These are phyloP conservation scores for Phytophthora nicotianae DNA, from an alignment of 352 stramenopile species.

Conservation along the genomic window DNA sequence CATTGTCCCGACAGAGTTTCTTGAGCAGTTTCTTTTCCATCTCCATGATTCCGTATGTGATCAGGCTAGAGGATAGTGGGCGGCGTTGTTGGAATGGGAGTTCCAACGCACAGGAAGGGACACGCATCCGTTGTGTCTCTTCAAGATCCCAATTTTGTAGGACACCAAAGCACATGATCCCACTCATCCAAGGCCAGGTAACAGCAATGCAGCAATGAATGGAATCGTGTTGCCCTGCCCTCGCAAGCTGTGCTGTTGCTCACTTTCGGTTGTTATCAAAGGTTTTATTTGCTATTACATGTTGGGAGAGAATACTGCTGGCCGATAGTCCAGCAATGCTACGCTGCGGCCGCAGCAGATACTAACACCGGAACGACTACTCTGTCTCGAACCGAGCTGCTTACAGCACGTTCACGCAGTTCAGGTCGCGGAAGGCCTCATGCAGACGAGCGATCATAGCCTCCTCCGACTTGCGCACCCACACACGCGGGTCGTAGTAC, in stretches of 20 bases:
- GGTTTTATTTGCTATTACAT: conserved; percentile 40
- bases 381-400: conserved; percentile 1
- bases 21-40: conserved; percentile 90
- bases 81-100: conserved; percentile 2
- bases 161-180: no score
- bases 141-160: no score
- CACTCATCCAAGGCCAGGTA: no score
- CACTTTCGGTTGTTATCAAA: no score
- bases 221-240: no score
- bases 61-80: background rate
- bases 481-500: conserved; percentile 99
- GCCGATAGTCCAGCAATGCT: background rate
- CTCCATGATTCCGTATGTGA: conserved; percentile 61
- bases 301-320: background rate
- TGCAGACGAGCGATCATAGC: conserved; percentile 93
- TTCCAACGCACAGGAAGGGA: background rate
- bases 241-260: background rate
- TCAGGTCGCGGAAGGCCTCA: conserved; percentile 92
- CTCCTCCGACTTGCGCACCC: conserved; percentile 97
- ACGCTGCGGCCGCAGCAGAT: conserved; percentile 13
- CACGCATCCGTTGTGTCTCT: conserved; percentile 14
- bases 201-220: no score
- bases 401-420: conserved; percentile 57
- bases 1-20: conserved; percentile 90
- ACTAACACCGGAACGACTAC: conserved; percentile 19